Evolutionary conservation across 495 filamentous ascomycete species (phyloP).

Genomic region (Glutinoglossum americanum): DNA sequence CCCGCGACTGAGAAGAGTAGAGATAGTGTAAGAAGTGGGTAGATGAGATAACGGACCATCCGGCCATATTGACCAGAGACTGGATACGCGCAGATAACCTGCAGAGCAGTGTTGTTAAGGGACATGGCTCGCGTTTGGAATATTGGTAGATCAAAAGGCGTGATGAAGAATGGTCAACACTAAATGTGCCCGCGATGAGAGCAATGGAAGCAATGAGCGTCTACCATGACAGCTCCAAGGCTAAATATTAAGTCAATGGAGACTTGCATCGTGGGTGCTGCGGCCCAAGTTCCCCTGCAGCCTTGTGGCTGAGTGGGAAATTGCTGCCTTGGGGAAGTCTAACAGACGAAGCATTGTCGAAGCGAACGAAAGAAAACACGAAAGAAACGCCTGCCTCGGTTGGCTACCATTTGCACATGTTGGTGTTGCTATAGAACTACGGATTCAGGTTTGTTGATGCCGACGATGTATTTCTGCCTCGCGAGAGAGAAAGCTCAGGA

Average conservation of each 20-base stretch:
- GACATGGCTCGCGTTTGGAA: not conserved
- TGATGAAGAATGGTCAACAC: not conserved
- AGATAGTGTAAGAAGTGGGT: not conserved
- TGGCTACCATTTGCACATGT: not conserved
- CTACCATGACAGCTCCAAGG: not conserved
- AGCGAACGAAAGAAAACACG: not conserved
- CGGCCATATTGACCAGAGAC: not conserved
- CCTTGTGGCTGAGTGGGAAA: not conserved
- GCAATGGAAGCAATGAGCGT: not conserved
- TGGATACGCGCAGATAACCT: not conserved
- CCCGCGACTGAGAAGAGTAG: not conserved
- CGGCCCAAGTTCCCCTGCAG: not conserved
- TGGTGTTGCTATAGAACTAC: not conserved
- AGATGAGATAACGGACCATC: slow-evolving; percentile 1
- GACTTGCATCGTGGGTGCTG: not conserved
- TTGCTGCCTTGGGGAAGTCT: not conserved
- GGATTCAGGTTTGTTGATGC: too few species aligned
- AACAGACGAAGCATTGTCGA: not conserved
- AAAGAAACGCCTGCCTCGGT: not conserved
- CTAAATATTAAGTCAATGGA: not conserved
- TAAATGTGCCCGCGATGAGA: not conserved
- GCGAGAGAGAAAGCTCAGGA: not conserved
- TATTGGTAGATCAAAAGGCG: not conserved
- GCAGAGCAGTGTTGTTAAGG: not conserved
- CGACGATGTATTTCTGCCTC: not conserved